These are phyloP conservation scores for Neurospora sublineolata DNA, from an alignment of 495 filamentous ascomycete genomes.

Conservation along the genomic window DNA sequence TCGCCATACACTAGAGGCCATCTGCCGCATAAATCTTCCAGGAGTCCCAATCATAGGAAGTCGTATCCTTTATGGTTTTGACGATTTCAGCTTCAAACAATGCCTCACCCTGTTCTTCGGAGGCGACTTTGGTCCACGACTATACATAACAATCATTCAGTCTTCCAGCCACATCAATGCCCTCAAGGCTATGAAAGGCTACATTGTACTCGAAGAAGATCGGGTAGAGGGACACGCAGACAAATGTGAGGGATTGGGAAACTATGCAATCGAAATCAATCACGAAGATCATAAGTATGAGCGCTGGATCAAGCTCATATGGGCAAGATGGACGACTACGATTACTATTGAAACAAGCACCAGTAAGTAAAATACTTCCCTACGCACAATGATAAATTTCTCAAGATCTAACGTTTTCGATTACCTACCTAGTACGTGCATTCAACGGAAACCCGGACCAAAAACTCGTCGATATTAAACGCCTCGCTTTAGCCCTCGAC, in stretches of 20 bases:
- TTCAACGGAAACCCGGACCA: no score
- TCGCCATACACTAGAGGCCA: not conserved
- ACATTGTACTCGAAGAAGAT: no score
- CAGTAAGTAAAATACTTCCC: not conserved
- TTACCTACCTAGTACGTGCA: no score
- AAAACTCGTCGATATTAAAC: not conserved
- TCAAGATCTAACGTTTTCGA: not conserved
- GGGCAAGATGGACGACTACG: not conserved
- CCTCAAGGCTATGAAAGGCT: not conserved
- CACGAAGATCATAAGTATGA: no score
- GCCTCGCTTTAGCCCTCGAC: not conserved
- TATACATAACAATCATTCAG: no score
- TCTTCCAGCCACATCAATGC: not conserved
- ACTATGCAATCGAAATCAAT: not conserved
- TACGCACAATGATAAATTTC: not conserved
- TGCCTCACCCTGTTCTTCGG: not conserved
- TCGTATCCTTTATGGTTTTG: fast-evolving
- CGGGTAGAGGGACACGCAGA: no score
- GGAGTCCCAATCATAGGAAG: not conserved
- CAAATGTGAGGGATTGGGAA: not conserved
- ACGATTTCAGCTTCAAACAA: not conserved
- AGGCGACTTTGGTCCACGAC: not conserved
- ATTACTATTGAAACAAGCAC: fast-evolving
- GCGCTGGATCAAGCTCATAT: not conserved
- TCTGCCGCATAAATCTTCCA: not conserved